Base-by-base conservation (phyloP, 768 basidiomycete genomes). In the Pisolithus albus region DNA sequence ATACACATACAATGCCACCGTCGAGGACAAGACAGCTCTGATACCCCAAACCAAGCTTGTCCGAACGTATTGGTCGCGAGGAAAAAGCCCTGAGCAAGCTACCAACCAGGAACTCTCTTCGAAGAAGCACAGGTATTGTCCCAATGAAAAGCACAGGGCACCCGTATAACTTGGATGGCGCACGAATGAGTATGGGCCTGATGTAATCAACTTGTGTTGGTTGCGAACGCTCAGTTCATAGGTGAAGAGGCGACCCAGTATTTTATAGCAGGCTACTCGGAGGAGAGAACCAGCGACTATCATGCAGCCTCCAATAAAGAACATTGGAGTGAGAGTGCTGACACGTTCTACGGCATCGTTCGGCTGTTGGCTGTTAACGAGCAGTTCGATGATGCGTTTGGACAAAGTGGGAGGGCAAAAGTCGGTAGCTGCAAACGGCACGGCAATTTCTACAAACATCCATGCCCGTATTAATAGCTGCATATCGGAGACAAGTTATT, bases 131-230 rank as follows among this genome's bases (percentile, higher is more conserved):
- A 59, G 7, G 0, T 52, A 0, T 34, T 38, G 36, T 0, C 64
- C 63, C 0, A 52, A 0, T 6, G 10, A 16, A n/a, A 55, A 16
- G 7, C 3, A 16, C 0, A 47, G 0, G 0, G 1, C 6, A 3
- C 50, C 67, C 1, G 57, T 58, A 39, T 70, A 69, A 18, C 60
- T 60, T 5, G 69, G 69, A 52, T 70, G 69, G 1, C 69, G 61
- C 4, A 70, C 62, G 47, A 61, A 11, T 9, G 54, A 7, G 52
- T 70, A 69, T 18, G 50, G 55, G 1, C 64, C 66, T 0, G 41
- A 7, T 4, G 62, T 68, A 26, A 70, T 53, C 48, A 70, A 61
- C 34, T 44, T 26, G n/a, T 61, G 64, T 1, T 51, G 11, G 7
- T 51, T 50, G 3, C 52, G 59, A 44, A 66, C 54, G 30, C 54